Evolutionary conservation across 1,139 yeast species (phyloP), one percentile per base, ranked within the genome.

Genomic region (Suhomyces wounanorum): DNA sequence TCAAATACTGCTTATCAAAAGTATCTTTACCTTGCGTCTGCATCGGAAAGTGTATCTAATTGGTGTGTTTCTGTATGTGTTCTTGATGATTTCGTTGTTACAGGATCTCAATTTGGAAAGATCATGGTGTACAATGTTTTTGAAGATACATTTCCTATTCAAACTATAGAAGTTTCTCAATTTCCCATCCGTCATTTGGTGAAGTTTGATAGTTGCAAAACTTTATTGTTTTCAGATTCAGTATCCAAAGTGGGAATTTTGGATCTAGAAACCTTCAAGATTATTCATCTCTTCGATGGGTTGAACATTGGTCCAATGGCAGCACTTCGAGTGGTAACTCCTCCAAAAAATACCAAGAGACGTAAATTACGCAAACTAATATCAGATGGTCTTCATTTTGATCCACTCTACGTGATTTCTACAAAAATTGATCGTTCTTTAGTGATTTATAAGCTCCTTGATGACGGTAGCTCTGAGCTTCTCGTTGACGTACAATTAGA

Each of bases 51-150:
- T 28, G 57, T 64, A 10, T 59, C 64, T 16, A 61, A 62, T 44
- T 63, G 70, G 69, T 56, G 63, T 37, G 60, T 63, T 6, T 60
- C 69, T 4, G 58, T 66, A 9, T 56, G 64, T 43, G 47, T 59
- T 31, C 49, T 59, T 10, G 57, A 55, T 16, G 52, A 48, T 18
- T 48, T 44, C 18, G 53, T 71, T 17, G 58, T 68, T 10, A 65
- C 72, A 48, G 77, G 77, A 0, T 65, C 71, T 9, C 75, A 72
- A 48, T 69, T 68, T 56, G 78, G 78, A 8, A 59, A 62, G 40
- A 51, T 73, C 23, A 40, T 64, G 43, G 49, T 68, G 10, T 69
- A 66, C 47, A 55, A 66, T 45, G 55, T 59, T 2, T 48, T 49
- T 17, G 56, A 58, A n/a, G 62, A 55, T 10, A 56, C 54, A 1